A percentile compares a stretch with the other conserved stretches of the same genome.
phyloP scores from a whole-genome alignment of 2,329 filamentous ascomycete species.

The Apiospora rasikravindrae region DNA sequence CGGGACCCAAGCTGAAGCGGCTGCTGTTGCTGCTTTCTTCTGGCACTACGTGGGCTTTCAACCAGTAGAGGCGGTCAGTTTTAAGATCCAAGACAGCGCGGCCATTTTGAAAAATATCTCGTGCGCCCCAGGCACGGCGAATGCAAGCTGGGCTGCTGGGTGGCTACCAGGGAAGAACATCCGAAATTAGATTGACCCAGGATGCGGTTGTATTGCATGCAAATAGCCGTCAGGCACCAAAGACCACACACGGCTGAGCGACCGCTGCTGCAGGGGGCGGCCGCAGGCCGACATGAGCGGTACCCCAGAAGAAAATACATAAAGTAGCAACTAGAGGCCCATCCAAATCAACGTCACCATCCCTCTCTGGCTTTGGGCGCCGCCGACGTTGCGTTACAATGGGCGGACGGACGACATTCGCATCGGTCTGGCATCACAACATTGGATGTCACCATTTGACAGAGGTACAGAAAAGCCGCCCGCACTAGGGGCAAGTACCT shows the following conservation, averaged over 20 bases:
- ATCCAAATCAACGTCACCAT: neutral
- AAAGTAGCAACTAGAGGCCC: neutral
- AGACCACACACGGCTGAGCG: constrained; percentile 5
- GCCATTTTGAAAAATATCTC: neutral
- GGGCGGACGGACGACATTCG: neutral
- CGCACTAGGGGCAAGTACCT: neutral
- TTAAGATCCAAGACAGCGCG: constrained; percentile 15
- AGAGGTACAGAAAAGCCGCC: neutral
- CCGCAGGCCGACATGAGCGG: neutral
- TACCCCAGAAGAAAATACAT: neutral
- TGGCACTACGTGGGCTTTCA: neutral
- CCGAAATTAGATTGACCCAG: constrained; percentile 17
- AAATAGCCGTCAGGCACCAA: neutral
- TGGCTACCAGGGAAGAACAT: constrained; percentile 8
- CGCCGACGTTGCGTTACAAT: neutral
- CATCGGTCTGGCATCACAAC: neutral
- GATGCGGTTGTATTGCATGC: neutral
- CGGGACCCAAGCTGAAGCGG: neutral
- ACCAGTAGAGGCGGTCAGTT: constrained; percentile 10
- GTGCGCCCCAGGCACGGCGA: neutral
- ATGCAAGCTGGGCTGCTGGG: neutral
- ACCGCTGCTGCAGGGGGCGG: neutral
- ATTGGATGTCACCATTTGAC: neutral
- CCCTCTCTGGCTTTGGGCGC: neutral
- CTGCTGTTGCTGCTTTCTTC: neutral